Conservation (phyloP, 2,329 filamentous ascomycete species). For the Colletotrichum spinosum region DNA sequence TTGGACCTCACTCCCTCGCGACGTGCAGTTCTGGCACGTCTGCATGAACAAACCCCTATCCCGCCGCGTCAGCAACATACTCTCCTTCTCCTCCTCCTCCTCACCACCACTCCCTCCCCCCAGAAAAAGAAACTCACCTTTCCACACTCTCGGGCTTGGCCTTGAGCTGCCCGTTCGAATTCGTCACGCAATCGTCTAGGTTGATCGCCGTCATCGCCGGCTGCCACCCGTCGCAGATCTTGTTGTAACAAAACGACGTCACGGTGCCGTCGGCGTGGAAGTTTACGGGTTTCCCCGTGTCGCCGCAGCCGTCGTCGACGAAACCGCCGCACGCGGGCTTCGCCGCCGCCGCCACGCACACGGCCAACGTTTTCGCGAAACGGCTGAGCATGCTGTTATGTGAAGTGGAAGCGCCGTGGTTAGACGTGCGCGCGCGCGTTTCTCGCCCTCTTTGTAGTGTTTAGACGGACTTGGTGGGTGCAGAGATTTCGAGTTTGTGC, state of each 20-base stretch:
- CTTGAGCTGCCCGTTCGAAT: neutral
- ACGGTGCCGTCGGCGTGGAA: slow-evolving; percentile 24
- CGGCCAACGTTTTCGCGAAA: too few relatives aligned
- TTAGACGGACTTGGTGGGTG: too few relatives aligned
- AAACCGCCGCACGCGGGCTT: slow-evolving; percentile 10
- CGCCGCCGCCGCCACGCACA: too few relatives aligned
- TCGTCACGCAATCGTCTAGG: slow-evolving; percentile 26
- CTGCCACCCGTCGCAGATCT: slow-evolving; percentile 10
- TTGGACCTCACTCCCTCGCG: too few relatives aligned
- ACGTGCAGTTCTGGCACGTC: slow-evolving; percentile 20
- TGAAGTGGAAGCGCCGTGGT: too few relatives aligned
- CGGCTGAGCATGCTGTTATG: too few relatives aligned
- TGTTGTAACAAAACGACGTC: slow-evolving; percentile 28
- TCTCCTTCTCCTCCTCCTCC: too few relatives aligned
- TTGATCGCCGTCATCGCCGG: slow-evolving; percentile 7
- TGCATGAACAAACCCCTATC: slow-evolving; percentile 6
- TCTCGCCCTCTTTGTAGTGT: too few relatives aligned
- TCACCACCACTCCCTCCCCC: too few relatives aligned
- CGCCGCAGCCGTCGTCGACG: slow-evolving; percentile 28
- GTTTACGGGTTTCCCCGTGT: neutral
- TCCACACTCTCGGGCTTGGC: slow-evolving; percentile 1
- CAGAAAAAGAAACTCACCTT: neutral
- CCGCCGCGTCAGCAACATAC: too few relatives aligned
- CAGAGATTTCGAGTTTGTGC: too few relatives aligned
- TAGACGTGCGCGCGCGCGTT: too few relatives aligned